Conservation (phyloP, 441 rosid genomes). For the Theobroma grandiflorum region DNA sequence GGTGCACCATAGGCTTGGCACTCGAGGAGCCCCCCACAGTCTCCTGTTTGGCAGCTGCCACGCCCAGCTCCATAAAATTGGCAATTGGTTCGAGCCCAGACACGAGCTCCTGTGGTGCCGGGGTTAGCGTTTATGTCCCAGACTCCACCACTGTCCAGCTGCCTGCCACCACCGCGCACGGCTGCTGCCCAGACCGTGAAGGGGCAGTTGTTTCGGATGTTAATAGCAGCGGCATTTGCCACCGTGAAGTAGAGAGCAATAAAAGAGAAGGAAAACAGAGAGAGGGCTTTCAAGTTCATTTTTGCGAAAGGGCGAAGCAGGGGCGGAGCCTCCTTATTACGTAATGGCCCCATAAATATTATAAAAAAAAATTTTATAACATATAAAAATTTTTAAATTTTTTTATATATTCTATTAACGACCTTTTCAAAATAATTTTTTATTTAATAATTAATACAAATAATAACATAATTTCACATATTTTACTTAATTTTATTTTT, state of each 20-base stretch:
- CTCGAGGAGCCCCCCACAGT: constrained; percentile 52
- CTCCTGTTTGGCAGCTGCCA: constrained; percentile 61
- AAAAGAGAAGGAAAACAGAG: background rate
- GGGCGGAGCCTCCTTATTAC: too few relatives aligned
- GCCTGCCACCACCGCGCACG: constrained; percentile 57
- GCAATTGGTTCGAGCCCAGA: constrained; percentile 67
- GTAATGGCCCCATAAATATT: too few relatives aligned
- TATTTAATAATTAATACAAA: too few relatives aligned
- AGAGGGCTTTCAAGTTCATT: background rate
- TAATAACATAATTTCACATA: too few relatives aligned
- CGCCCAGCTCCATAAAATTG: constrained; percentile 50
- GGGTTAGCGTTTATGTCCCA: constrained; percentile 41
- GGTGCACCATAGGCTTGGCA: constrained; percentile 54
- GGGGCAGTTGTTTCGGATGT: constrained; percentile 52
- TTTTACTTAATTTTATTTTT: too few relatives aligned
- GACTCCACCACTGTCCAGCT: constrained; percentile 44
- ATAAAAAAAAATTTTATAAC: too few relatives aligned
- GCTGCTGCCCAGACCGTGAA: constrained; percentile 60
- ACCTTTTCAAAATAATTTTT: too few relatives aligned
- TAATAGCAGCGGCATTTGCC: constrained; percentile 40
- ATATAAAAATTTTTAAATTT: too few relatives aligned
- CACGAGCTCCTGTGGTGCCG: constrained; percentile 43
- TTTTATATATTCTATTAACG: too few relatives aligned
- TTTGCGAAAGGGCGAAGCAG: background rate
- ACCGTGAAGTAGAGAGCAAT: background rate